phyloP scores from a whole-genome alignment of 305 asterid species.

The Salvia sclarea region DNA sequence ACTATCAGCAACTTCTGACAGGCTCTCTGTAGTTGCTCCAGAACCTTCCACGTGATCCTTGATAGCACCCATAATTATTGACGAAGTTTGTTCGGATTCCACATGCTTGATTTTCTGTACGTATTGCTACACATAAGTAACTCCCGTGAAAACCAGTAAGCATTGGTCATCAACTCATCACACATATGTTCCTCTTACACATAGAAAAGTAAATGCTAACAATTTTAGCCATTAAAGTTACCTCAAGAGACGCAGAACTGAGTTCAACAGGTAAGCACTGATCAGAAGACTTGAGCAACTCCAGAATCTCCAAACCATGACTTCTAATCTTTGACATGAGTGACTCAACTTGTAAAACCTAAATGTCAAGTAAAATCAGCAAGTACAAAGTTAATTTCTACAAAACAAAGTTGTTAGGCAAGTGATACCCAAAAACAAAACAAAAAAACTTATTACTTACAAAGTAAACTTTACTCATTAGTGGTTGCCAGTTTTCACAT shows the following conservation, averaged over 20 bases:
- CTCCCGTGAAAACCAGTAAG: slow-evolving; percentile 23
- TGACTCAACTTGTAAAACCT: slow-evolving; percentile 54
- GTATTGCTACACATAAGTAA: slow-evolving; percentile 39
- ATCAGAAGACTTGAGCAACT: slow-evolving; percentile 53
- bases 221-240: slow-evolving; percentile 29
- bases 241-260: slow-evolving; percentile 69
- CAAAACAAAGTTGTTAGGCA: slow-evolving; percentile 23
- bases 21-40: slow-evolving; percentile 66
- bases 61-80: slow-evolving; percentile 53
- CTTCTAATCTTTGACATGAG: slow-evolving; percentile 40
- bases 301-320: slow-evolving; percentile 51
- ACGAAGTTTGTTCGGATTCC: slow-evolving; percentile 53
- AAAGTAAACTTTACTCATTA: slow-evolving; percentile 83
- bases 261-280: slow-evolving; percentile 51
- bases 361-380: slow-evolving; percentile 31
- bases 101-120: slow-evolving; percentile 62
- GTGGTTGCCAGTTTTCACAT: slow-evolving; percentile 67
- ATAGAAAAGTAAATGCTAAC: slow-evolving; percentile 16
- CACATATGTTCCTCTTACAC: not conserved
- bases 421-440: slow-evolving; percentile 14
- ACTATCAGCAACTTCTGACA: slow-evolving; percentile 61
- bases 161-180: slow-evolving; percentile 3
- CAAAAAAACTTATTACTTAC: slow-evolving; percentile 49
- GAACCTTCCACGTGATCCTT: slow-evolving; percentile 70
- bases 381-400: slow-evolving; percentile 18